Evolutionary conservation across 75 land plant species (phyloP), one percentile per base, ranked within the genome.

Genomic region (Selaginella moellendorffii): DNA sequence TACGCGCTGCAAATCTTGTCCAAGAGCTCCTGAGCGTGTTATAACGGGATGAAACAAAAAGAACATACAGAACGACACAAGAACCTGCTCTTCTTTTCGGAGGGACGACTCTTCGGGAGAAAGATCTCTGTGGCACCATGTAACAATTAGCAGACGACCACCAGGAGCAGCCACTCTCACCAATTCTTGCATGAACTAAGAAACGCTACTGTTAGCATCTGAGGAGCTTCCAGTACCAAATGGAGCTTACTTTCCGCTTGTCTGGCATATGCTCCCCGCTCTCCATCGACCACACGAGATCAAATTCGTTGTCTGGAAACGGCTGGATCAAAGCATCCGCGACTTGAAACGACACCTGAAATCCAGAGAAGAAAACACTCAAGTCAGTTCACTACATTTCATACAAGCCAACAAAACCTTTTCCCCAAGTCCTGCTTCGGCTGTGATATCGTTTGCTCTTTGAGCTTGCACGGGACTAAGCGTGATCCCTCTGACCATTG

Each of bases 211-310:
- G n/a, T n/a, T n/a, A n/a, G n/a, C n/a, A n/a, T n/a, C n/a, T n/a
- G n/a, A n/a, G n/a, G n/a, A n/a, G n/a, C n/a, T n/a, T n/a, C n/a
- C n/a, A n/a, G n/a, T n/a, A n/a, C n/a, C n/a, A n/a, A n/a, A n/a
- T n/a, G n/a, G n/a, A 5, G 14, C 5, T 36, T 36, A 86, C 99
- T 97, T 95, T 86, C 26, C 66, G 29, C 79, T 95, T 95, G 69
- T 95, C 84, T 30, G 99, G 99, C 99, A 95, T 95, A 72, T 95
- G 97, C 65, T 95, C 97, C 25, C 91, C 99, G 71, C 99, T 95
- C 73, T 95, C 99, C 99, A 95, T 86, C 0, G 99, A 90, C 97
- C 97, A 95, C 28, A 95, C 97, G 29, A 95, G 76, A 71, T 90
- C 86, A 69, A 95, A 95, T n/a, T 83, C 69, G 21, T 77, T 78